Base-by-base conservation (phyloP, 2,329 filamentous ascomycete species). In the Ceratocystis ficicola region DNA sequence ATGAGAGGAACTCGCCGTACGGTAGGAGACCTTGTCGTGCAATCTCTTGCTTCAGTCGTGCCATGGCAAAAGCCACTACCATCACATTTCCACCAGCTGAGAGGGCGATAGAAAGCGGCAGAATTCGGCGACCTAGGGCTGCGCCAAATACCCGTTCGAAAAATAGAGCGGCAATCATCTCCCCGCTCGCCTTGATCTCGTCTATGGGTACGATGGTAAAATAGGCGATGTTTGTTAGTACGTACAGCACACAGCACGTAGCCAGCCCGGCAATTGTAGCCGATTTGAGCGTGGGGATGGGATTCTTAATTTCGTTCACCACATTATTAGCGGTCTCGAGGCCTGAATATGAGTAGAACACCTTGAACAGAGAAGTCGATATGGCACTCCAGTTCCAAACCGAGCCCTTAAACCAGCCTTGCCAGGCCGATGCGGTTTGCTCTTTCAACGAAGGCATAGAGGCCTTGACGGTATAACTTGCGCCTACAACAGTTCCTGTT, bases 71-170 rank as follows among this genome's bases (percentile, higher is more conserved):
- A 0, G 84, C 84, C 1, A 87, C 85, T 0, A 88, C 85, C 80
- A 90, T 85, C 15, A 90, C 86, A 71, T 90, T 90, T 0, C 86
- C 87, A 1, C 79, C 81, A 0, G 85, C 86, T 1, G 85, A 88
- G 28, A 88, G 74, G 0, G 86, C 86, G 44, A 90, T 84, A 0
- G 83, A 81, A 7, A 88, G 73, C 0, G 86, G 83, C 1, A 89
- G 75, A 1, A 88, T 74, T 1, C 76, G 77, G 44, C 79, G 78
- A 0, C 86, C 86, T 8, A 87, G 70, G 0, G 76, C 76, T 1
- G 76, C 73, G 0, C 86, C 86, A 72, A 89, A 88, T 0, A 85
- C 75, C 6, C 79, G 76, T 68, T 86, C 79, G 69, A 89, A 88
- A 69, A 88, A 86, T 0, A 89, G 73, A 0, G 86, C 86, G 0